A percentile compares a stretch with the other conserved stretches of the same genome.
Evolutionary conservation across 1,139 yeast genomes (phyloP).

Genomic region (Taphrina wiesneri): DNA sequence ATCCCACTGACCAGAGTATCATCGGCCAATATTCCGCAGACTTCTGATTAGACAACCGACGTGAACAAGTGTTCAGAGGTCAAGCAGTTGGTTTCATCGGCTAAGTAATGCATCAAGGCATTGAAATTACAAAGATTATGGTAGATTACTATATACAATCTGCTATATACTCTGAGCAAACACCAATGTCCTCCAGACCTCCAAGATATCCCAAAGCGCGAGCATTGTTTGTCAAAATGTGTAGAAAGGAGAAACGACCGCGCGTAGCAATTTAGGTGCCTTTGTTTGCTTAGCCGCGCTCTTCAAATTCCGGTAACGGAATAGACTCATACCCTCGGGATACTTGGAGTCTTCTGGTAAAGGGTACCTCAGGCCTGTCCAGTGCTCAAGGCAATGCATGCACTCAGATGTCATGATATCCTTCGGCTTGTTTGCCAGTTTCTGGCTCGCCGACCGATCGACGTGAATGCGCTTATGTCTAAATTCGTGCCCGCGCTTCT

Average conservation of each 20-base stretch:
- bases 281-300: neutral
- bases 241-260: neutral
- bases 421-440: constrained; percentile 15
- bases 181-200: too few species aligned
- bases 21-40: too few species aligned
- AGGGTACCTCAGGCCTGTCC: constrained; percentile 19
- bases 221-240: neutral
- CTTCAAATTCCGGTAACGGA: neutral
- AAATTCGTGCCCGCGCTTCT: constrained; percentile 23
- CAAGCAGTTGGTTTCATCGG: neutral
- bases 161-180: too few species aligned
- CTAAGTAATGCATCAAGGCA: neutral
- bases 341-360: constrained; percentile 7
- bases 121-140: neutral
- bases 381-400: constrained; percentile 2
- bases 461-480: constrained; percentile 11
- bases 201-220: neutral
- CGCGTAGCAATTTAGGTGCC: constrained; percentile 2
- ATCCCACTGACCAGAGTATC: too few species aligned
- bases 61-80: neutral
- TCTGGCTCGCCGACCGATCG: constrained; percentile 6
- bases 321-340: constrained; percentile 14
- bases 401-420: constrained; percentile 15
- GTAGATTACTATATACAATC: neutral
- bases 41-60: too few species aligned